phyloP scores from a whole-genome alignment of 306 rosid species.

The Prunus persica region Prunus_persica_NCBIv2 NC_034015.1:12684001-12684500 shows the following conservation, averaged over 20 bases:
- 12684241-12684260: constrained; percentile 28
- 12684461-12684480: constrained; percentile 98
- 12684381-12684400: constrained; percentile 67
- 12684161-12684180: constrained; percentile 69
- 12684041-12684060: constrained; percentile 41
- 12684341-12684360: constrained; percentile 48
- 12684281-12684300: constrained; percentile 51
- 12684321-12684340: constrained; percentile 40
- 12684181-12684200: constrained; percentile 52
- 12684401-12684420: constrained; percentile 83
- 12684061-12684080: constrained; percentile 50
- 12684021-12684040: constrained; percentile 48
- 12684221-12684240: constrained; percentile 45
- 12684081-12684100: constrained; percentile 42
- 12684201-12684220: constrained; percentile 49
- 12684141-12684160: constrained; percentile 86
- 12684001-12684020: constrained; percentile 66
- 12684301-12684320: constrained; percentile 29
- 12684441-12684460: constrained; percentile 90
- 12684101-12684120: constrained; percentile 51
- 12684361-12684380: constrained; percentile 60
- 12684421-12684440: constrained; percentile 99
- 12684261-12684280: constrained; percentile 38
- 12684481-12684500: neutral
- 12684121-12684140: constrained; percentile 82